Percentiles rank a stretch among this genome's conserved stretches.
phyloP scores from a whole-genome alignment of 139 green algal species.

The Coccomyxa sp. region DNA sequence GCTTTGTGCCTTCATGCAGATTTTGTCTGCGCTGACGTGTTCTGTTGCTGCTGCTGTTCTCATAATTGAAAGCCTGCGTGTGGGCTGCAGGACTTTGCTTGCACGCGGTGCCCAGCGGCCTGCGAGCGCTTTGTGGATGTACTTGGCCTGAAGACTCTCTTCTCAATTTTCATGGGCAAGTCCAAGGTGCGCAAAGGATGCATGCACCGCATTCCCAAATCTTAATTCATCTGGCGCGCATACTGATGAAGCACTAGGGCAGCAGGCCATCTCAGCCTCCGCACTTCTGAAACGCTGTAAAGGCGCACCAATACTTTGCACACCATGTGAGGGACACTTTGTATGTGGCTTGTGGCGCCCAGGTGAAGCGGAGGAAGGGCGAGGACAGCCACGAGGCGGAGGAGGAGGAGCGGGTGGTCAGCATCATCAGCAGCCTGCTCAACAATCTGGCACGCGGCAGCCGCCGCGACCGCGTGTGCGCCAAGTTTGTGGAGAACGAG shows the following conservation, averaged over 20 bases:
- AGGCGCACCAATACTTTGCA: no score
- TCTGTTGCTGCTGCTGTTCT: no score
- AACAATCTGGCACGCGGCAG: constrained; percentile 29
- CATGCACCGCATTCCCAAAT: not conserved
- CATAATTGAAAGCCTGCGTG: no score
- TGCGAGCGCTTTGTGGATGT: constrained; percentile 66
- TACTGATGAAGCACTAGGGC: no score
- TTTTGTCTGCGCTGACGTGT: no score
- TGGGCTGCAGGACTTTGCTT: constrained; percentile 70
- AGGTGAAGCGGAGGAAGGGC: constrained; percentile 28
- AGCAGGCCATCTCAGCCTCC: no score
- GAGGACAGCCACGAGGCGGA: constrained; percentile 54
- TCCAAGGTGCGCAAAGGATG: constrained; percentile 33
- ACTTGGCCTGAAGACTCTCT: constrained; percentile 79
- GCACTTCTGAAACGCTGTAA: no score
- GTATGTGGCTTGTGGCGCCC: not conserved
- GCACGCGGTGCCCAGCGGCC: constrained; percentile 54
- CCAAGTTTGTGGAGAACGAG: constrained; percentile 97
- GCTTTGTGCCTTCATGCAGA: no score
- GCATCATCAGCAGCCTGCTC: constrained; percentile 73
- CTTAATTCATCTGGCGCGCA: no score
- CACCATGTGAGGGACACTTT: no score
- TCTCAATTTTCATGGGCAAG: constrained; percentile 95
- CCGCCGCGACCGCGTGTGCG: constrained; percentile 67
- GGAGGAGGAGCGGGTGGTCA: constrained; percentile 84